Base-by-base conservation (phyloP, 1,284 basidiomycete species). In the Puccinia coronata region DNA sequence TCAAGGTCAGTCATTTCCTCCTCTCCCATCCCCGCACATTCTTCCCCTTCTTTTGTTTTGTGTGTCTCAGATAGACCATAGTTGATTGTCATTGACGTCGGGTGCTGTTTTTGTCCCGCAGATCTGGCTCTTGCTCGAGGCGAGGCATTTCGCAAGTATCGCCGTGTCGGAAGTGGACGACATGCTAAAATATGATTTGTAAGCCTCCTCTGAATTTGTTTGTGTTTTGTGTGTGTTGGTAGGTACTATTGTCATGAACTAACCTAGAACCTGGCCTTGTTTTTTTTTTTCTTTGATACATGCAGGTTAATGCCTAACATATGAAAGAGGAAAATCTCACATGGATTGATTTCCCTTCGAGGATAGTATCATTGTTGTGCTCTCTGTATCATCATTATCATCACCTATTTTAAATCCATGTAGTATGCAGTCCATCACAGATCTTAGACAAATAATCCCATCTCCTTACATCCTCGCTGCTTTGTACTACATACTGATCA, bases 1-100 rank as follows among this genome's bases (percentile, higher is more conserved):
- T 95, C 83, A 97, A 96, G 90, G 92, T 92, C 71, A 81, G 88
- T 84, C 36, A 14, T 61, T 57, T 67, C 20, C 20, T 61, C 82
- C 82, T n/a, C 5, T 36, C 16, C 28, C 1, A 18, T 34, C 36
- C 8, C 20, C 31, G 18, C 23, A n/a, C 51, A 23, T 23, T n/a
- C 16, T 53, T n/a, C 0, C 18, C 49, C 49, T 47, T 47, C 5
- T 63, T 63, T 41, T n/a, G 39, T 39, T 23, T 41, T 63, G 61
- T 39, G 18, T 63, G 1, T 18, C 18, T 23, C 16, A 14, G 51
- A 53, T 31, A 12, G 25, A 20, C 16, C 16, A 9, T n/a, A 14
- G 59, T 31, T 39, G 31, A 43, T 70, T 3, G 20, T 18, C 20
- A 25, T 43, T 49, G 43, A 47, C 20, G 18, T 57, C 14, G 28